Evolutionary conservation across 306 rosid genomes (phyloP), one percentile per base, ranked within the genome.

Genomic region (Casuarina cunninghamiana): DNA sequence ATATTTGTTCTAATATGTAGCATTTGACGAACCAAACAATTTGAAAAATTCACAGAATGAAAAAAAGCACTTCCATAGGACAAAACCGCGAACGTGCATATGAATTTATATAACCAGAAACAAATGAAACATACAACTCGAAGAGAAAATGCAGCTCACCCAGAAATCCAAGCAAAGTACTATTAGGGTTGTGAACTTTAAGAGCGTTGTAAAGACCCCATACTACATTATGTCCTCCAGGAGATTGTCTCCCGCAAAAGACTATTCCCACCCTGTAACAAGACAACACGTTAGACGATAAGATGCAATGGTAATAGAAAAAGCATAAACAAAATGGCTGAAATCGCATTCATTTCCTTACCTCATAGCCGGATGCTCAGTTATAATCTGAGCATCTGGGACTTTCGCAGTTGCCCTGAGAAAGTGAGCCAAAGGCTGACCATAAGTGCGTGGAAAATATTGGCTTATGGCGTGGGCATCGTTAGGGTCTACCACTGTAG

Each of bases 231-330:
- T 95, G 99, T 54, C 99, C 99, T 68, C 99, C 99, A 51, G 99
- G 99, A 76, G 99, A 95, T 82, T 95, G 99, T 80, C 99, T 89
- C 45, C 99, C 99, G 80, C 96, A 89, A 72, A 95, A 95, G 81
- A 95, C 96, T 79, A 95, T 3, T 54, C 99, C 99, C 26, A 95
- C 99, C 90, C 97, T 95, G 79, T 68, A 66, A 35, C 61, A 70
- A 53, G 44, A 75, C 2, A 60, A 63, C 39, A 45, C 10, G 6
- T 60, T 5, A 42, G 37, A 81, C 1, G 42, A 76, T 53, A 44
- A 72, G 79, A 83, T 84, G 78, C 41, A 66, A 77, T 2, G 9
- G 48, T 66, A 17, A 80, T 54, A 79, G 49, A 48, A 48, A 39
- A 48, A 45, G 6, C 37, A 3, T 6, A 19, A 44, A 41, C 7